Conservation (phyloP, 2,329 filamentous ascomycete genomes). For the Rhinocladiella mackenziei region DNA sequence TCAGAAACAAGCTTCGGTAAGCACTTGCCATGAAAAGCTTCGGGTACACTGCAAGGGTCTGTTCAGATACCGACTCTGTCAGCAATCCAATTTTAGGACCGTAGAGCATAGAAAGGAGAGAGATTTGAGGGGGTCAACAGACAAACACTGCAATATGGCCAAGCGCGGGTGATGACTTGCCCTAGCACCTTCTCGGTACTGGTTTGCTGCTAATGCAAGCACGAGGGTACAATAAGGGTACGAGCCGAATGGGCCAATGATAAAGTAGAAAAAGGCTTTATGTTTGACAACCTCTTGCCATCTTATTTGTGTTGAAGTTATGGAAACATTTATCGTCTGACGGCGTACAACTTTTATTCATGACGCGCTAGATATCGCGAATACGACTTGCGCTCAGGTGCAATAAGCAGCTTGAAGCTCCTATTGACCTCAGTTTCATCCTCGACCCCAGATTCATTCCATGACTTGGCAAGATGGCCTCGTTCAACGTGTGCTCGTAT, state of each 20-base stretch:
- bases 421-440: background rate
- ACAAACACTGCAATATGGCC: too few relatives aligned
- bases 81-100: slow-evolving; percentile 18
- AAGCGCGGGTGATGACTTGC: too few relatives aligned
- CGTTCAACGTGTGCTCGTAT: slow-evolving; percentile 24
- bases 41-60: slow-evolving; percentile 6
- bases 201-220: too few relatives aligned
- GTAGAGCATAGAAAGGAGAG: background rate
- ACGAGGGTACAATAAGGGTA: too few relatives aligned
- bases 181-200: too few relatives aligned
- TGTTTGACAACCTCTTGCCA: too few relatives aligned
- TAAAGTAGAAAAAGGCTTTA: too few relatives aligned
- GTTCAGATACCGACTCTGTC: slow-evolving; percentile 6
- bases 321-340: too few relatives aligned
- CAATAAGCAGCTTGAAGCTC: background rate
- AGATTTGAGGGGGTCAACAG: slow-evolving; percentile 1
- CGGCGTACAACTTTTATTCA: too few relatives aligned
- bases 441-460: background rate
- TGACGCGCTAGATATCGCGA: slow-evolving; percentile 20
- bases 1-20: slow-evolving; percentile 20
- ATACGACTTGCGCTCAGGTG: too few relatives aligned
- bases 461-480: slow-evolving; percentile 9
- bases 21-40: slow-evolving; percentile 14
- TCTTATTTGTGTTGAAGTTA: too few relatives aligned
- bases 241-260: too few relatives aligned